These are phyloP conservation scores for Ceratocystis huliohia DNA, from an alignment of 2,329 filamentous ascomycete genomes.

Conservation along the genomic window DNA sequence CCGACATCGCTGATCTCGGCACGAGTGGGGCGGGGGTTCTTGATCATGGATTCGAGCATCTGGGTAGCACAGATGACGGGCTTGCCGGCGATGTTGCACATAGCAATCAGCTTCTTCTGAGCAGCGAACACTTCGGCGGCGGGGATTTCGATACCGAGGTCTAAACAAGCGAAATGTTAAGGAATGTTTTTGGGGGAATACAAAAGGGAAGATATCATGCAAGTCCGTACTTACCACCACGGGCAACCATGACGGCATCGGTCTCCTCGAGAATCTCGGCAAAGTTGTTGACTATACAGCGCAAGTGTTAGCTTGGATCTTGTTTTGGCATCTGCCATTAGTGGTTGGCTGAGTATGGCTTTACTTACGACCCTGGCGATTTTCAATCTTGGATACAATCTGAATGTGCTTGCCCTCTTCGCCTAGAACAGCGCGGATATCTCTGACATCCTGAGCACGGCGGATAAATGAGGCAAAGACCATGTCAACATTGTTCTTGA, in stretches of 20 bases:
- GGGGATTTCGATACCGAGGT: conserved; percentile 90
- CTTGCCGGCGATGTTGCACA: conserved; percentile 99
- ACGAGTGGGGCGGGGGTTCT: conserved; percentile 95
- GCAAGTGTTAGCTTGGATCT: conserved; percentile 14
- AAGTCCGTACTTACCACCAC: conserved; percentile 46
- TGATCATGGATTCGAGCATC: conserved; percentile 99
- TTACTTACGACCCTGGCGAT: conserved; percentile 66
- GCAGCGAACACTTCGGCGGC: conserved; percentile 97
- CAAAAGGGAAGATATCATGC: background rate
- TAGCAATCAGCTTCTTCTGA: conserved; percentile 99
- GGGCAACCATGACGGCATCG: conserved; percentile 98
- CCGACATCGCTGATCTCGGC: conserved; percentile 98
- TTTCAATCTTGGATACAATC: conserved; percentile 99
- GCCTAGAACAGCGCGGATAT: conserved; percentile 84
- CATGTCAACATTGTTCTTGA: conserved; percentile 99
- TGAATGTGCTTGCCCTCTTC: conserved; percentile 91
- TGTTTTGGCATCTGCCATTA: too few species aligned
- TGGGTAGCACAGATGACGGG: conserved; percentile 97
- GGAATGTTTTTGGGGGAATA: background rate
- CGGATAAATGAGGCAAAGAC: conserved; percentile 98
- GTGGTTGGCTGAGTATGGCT: background rate
- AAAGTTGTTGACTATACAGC: conserved; percentile 71
- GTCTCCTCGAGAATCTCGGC: conserved; percentile 90
- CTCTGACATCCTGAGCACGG: conserved; percentile 77
- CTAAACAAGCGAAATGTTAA: background rate